These are phyloP conservation scores for Arxiozyma bovina DNA, from an alignment of 1,139 yeast genomes.

Conservation along the genomic window DNA sequence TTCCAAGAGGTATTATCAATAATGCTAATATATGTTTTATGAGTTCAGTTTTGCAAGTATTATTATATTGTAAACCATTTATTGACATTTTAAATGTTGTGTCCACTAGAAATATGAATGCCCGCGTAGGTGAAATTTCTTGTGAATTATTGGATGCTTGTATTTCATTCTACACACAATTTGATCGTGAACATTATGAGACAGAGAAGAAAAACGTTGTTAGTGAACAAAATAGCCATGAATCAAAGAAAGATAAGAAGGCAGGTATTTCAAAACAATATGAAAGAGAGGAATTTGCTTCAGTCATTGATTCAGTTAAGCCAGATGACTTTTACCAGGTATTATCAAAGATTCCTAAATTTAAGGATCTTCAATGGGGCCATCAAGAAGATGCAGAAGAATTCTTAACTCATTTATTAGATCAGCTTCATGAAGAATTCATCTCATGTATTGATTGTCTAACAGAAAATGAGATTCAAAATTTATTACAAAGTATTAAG, in stretches of 20 bases:
- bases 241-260: conserved; percentile 9
- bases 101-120: conserved; percentile 41
- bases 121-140: conserved; percentile 39
- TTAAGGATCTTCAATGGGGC: conserved; percentile 79
- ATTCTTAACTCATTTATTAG: conserved; percentile 78
- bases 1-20: conserved; percentile 70
- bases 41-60: conserved; percentile 82
- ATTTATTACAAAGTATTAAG: conserved; percentile 36
- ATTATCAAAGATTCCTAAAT: conserved; percentile 52
- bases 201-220: conserved; percentile 9
- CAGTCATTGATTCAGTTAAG: conserved; percentile 39
- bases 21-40: conserved; percentile 91
- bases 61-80: conserved; percentile 75
- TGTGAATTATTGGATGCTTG: conserved; percentile 76
- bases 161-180: conserved; percentile 46
- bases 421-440: conserved; percentile 88
- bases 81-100: conserved; percentile 57
- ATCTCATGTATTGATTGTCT: conserved; percentile 47
- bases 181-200: conserved; percentile 30
- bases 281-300: conserved; percentile 8
- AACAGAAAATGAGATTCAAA: conserved; percentile 39
- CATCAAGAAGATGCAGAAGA: conserved; percentile 99
- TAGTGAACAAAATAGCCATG: conserved; percentile 4
- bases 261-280: conserved; percentile 3
- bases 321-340: conserved; percentile 60